phyloP scores from a whole-genome alignment of 345 rosid genomes.

The Arabidopsis suecica region DNA sequence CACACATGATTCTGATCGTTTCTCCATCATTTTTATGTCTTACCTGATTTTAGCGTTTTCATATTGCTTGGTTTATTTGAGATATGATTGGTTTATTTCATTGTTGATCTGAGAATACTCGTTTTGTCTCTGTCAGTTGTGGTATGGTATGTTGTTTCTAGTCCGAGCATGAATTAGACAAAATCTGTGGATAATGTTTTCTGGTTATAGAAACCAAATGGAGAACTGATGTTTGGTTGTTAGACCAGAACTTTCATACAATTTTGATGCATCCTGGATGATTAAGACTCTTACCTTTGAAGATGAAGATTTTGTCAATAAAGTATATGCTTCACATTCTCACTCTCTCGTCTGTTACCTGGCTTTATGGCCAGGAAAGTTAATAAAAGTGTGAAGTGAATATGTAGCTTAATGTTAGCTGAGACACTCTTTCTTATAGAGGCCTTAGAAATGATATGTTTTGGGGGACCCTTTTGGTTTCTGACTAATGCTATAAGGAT shows the following conservation, averaged over 20 bases:
- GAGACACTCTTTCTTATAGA: neutral
- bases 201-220: neutral
- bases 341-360: neutral
- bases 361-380: neutral
- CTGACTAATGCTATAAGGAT: neutral
- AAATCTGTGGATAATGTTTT: too few species aligned
- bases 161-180: too few species aligned
- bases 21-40: neutral
- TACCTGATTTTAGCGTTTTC: neutral
- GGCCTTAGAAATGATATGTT: neutral
- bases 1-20: neutral
- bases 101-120: neutral
- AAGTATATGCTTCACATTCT: neutral
- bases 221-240: neutral
- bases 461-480: neutral
- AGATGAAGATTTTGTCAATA: neutral
- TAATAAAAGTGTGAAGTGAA: neutral
- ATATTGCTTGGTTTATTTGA: neutral
- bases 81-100: conserved; percentile 3
- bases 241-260: too few species aligned
- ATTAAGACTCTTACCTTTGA: neutral
- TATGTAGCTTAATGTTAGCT: neutral
- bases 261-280: too few species aligned
- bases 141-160: neutral
- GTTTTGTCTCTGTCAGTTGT: neutral